phyloP scores from a whole-genome alignment of 352 stramenopile species.

The Peronospora destructor region DNA sequence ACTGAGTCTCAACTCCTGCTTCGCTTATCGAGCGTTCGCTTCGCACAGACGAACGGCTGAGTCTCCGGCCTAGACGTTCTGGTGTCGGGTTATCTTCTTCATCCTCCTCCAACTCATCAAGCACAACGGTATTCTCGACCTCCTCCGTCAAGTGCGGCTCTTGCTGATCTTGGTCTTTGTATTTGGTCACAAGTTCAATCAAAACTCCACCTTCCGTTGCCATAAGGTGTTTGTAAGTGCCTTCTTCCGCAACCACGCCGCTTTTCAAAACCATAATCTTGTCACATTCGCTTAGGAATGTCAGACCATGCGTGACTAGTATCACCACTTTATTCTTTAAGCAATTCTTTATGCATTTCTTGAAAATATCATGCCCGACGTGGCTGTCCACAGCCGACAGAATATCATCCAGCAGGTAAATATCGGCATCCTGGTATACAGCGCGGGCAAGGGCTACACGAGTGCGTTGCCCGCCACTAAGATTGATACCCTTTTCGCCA shows the following conservation, averaged over 20 bases:
- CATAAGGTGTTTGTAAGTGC: conserved; percentile 74
- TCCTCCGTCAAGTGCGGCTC: conserved; percentile 37
- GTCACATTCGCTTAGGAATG: conserved; percentile 50
- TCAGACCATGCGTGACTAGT: conserved; percentile 70
- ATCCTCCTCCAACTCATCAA: conserved; percentile 40
- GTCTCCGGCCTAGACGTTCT: conserved; percentile 27
- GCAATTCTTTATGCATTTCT: conserved; percentile 43
- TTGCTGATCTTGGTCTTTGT: conserved; percentile 49
- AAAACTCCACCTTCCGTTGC: conserved; percentile 49
- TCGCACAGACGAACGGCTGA: conserved; percentile 34
- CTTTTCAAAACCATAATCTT: conserved; percentile 55
- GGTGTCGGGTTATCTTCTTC: conserved; percentile 34
- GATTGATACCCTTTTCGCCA: conserved; percentile 92
- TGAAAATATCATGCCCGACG: conserved; percentile 92
- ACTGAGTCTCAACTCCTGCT: conserved; percentile 32
- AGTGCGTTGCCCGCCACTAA: conserved; percentile 91
- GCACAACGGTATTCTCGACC: conserved; percentile 25
- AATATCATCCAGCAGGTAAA: conserved; percentile 93
- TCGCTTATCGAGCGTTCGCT: conserved; percentile 39
- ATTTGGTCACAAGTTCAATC: conserved; percentile 41
- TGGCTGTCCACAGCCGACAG: conserved; percentile 92
- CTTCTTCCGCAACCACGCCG: conserved; percentile 53
- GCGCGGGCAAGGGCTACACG: conserved; percentile 72
- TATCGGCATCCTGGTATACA: conserved; percentile 72
- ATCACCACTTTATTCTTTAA: conserved; percentile 79